Percentiles rank a stretch among this genome's conserved stretches.
phyloP scores from a whole-genome alignment of 441 rosid species.

The Populus hybrid region DNA sequence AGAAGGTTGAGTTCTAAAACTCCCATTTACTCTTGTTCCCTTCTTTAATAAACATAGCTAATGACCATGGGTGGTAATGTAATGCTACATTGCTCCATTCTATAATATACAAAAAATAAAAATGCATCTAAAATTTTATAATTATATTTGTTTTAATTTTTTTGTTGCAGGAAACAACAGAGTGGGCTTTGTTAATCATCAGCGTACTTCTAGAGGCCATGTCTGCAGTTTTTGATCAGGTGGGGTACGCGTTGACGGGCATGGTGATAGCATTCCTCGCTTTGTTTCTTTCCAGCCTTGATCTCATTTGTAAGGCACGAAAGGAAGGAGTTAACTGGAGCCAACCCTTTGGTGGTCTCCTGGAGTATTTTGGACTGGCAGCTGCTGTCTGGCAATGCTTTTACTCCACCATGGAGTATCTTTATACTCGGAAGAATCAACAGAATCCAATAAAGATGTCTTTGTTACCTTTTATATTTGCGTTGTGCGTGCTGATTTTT shows the following conservation, averaged over 20 bases:
- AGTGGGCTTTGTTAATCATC: neutral
- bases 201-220: neutral
- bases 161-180: neutral
- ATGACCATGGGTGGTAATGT: no score
- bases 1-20: no score
- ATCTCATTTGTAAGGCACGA: neutral
- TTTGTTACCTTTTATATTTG: neutral
- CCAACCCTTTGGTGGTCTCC: neutral
- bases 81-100: no score
- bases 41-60: no score
- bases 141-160: no score
- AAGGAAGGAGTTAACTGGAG: neutral
- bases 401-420: neutral
- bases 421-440: neutral
- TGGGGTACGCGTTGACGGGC: neutral
- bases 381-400: neutral
- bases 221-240: neutral
- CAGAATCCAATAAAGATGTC: neutral
- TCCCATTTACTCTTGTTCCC: no score
- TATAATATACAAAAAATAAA: no score
- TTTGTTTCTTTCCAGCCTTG: neutral
- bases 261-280: neutral
- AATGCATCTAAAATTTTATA: no score
- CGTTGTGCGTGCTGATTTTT: neutral
- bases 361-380: neutral